Evolutionary conservation across 2,329 filamentous ascomycete species (phyloP).

Genomic region (Metarhizium album): DNA sequence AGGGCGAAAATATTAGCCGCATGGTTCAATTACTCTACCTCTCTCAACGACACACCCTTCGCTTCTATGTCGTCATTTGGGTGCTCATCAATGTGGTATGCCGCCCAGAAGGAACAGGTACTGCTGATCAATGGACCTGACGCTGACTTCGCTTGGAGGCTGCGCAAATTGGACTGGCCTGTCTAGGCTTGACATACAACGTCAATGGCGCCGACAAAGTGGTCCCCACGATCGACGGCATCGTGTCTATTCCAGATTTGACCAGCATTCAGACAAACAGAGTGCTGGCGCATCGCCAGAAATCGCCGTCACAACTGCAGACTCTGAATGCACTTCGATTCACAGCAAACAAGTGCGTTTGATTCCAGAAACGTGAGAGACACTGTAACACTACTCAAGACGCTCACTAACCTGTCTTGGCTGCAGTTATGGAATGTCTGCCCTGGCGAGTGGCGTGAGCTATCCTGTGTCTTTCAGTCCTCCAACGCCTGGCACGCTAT

Average conservation of each 20-base stretch:
- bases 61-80: slow-evolving; percentile 13
- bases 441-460: slow-evolving; percentile 18
- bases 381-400: no score
- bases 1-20: slow-evolving; percentile 15
- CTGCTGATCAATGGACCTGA: not conserved
- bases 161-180: slow-evolving; percentile 31
- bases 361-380: not conserved
- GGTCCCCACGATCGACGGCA: slow-evolving; percentile 22
- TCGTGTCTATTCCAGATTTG: slow-evolving; percentile 27
- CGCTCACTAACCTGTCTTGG: not conserved
- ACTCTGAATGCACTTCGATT: slow-evolving; percentile 25
- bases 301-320: slow-evolving; percentile 5
- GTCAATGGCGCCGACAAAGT: slow-evolving; percentile 25
- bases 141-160: slow-evolving; percentile 14
- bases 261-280: slow-evolving; percentile 21
- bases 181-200: slow-evolving; percentile 30
- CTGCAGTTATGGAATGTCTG: slow-evolving; percentile 27
- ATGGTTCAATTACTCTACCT: slow-evolving; percentile 12
- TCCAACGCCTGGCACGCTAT: slow-evolving; percentile 21
- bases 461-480: slow-evolving; percentile 5
- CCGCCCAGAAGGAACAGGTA: not conserved
- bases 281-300: slow-evolving; percentile 13
- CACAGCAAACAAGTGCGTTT: slow-evolving; percentile 28
- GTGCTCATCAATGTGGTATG: slow-evolving; percentile 15
- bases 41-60: slow-evolving; percentile 10